These are phyloP conservation scores for Sphagnum magellanicum DNA, from an alignment of 228 moss, liverwort and hornwort species.

Conservation along the genomic window DNA sequence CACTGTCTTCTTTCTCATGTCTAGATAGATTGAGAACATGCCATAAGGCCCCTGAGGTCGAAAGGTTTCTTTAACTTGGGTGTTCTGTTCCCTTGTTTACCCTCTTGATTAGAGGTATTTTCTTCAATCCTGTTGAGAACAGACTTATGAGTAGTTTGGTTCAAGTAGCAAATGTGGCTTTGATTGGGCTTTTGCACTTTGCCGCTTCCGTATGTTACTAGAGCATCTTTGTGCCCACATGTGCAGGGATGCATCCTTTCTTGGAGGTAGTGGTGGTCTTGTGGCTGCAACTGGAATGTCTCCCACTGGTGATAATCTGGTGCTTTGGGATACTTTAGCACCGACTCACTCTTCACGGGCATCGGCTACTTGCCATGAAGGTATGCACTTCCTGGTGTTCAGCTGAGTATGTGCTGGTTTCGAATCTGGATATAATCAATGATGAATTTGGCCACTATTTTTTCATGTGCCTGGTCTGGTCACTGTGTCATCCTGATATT, in stretches of 20 bases:
- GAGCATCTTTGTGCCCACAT: not conserved
- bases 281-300: slow-evolving; percentile 60
- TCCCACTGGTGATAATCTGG: slow-evolving; percentile 50
- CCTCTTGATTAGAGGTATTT: too few species aligned
- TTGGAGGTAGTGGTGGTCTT: slow-evolving; percentile 48
- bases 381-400: slow-evolving; percentile 10
- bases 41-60: too few species aligned
- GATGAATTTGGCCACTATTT: too few species aligned
- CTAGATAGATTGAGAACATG: not conserved
- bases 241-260: slow-evolving; percentile 61
- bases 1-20: not conserved
- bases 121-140: too few species aligned
- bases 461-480: too few species aligned
- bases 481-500: too few species aligned
- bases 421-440: not conserved
- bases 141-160: too few species aligned
- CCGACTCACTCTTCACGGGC: slow-evolving; percentile 60
- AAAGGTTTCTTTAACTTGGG: not conserved
- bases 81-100: not conserved
- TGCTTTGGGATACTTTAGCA: slow-evolving; percentile 62
- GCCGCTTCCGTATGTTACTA: too few species aligned
- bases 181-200: too few species aligned
- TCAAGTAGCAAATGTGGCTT: too few species aligned
- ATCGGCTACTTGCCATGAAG: slow-evolving; percentile 59
- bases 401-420: not conserved